These are phyloP conservation scores for Avicennia marina DNA, from an alignment of 257 asterid species.

Conservation along the genomic window DNA sequence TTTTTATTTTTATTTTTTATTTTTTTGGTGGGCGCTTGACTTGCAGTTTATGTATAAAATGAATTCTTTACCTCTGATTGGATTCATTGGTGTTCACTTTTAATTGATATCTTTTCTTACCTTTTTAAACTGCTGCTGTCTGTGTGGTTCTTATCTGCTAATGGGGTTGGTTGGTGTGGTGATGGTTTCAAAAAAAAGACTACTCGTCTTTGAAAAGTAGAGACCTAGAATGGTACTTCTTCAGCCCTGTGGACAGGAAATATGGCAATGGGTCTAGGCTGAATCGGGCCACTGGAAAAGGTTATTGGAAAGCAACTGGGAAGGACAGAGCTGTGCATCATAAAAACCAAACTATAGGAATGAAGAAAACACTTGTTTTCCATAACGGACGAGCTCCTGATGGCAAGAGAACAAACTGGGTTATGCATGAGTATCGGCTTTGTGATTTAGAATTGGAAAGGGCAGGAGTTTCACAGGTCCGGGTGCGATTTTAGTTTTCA, in stretches of 20 bases:
- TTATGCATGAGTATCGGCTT: constrained; percentile 93
- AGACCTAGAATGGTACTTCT: constrained; percentile 93
- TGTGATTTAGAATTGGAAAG: constrained; percentile 59
- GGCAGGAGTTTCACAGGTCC: constrained; percentile 89
- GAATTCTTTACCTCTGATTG: too few species aligned
- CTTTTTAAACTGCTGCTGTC: background rate
- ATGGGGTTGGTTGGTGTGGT: too few species aligned
- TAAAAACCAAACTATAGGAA: constrained; percentile 58
- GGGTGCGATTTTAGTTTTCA: background rate
- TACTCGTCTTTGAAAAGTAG: constrained; percentile 68
- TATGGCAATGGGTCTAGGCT: constrained; percentile 90
- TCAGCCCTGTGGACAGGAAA: constrained; percentile 88
- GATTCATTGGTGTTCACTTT: too few species aligned
- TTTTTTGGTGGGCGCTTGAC: too few species aligned
- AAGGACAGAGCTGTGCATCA: constrained; percentile 80
- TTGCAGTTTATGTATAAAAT: too few species aligned
- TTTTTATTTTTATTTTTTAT: too few species aligned
- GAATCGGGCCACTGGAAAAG: constrained; percentile 90
- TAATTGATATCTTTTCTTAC: background rate
- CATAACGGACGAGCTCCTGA: constrained; percentile 95
- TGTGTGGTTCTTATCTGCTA: background rate
- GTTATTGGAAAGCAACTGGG: constrained; percentile 97
- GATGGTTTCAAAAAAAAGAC: constrained; percentile 38
- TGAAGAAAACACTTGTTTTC: constrained; percentile 89
- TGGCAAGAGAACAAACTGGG: constrained; percentile 94